A percentile compares a stretch with the other conserved stretches of the same genome.
phyloP scores from a whole-genome alignment of 257 asterid species.

The Salvia miltiorrhiza region DNA sequence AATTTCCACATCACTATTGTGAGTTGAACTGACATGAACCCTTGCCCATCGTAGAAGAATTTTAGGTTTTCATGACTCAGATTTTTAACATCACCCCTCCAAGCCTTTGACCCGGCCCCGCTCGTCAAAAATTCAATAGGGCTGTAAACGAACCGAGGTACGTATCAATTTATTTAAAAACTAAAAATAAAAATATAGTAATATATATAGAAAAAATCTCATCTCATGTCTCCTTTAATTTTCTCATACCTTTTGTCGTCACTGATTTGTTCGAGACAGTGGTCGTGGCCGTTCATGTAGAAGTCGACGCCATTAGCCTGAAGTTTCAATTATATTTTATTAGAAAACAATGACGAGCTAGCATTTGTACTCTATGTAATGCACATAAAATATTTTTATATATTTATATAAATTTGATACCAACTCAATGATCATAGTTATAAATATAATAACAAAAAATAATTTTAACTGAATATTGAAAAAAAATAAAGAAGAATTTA shows the following conservation, averaged over 20 bases:
- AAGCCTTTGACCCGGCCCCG: constrained; percentile 93
- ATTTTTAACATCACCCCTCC: constrained; percentile 72
- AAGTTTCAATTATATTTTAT: no score
- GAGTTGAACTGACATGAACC: constrained; percentile 70
- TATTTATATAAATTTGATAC: no score
- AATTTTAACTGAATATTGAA: no score
- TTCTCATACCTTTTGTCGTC: constrained; percentile 48
- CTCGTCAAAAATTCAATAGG: constrained; percentile 73
- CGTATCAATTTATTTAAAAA: no score
- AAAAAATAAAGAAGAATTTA: no score
- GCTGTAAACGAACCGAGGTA: constrained; percentile 42
- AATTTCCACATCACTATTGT: constrained; percentile 33
- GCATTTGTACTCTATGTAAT: no score
- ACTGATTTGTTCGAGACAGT: constrained; percentile 67
- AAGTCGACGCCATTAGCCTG: constrained; percentile 68
- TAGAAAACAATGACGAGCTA: no score
- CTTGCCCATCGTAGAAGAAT: constrained; percentile 83
- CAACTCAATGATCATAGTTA: no score
- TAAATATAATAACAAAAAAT: no score
- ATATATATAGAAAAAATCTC: no score
- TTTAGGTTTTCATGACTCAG: constrained; percentile 30
- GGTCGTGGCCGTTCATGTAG: constrained; percentile 85
- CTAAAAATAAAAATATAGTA: background rate
- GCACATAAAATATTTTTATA: no score
- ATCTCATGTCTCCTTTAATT: no score